Evolutionary conservation across 495 filamentous ascomycete species (phyloP), one percentile per base, ranked within the genome.

Genomic region (Neurospora africana): DNA sequence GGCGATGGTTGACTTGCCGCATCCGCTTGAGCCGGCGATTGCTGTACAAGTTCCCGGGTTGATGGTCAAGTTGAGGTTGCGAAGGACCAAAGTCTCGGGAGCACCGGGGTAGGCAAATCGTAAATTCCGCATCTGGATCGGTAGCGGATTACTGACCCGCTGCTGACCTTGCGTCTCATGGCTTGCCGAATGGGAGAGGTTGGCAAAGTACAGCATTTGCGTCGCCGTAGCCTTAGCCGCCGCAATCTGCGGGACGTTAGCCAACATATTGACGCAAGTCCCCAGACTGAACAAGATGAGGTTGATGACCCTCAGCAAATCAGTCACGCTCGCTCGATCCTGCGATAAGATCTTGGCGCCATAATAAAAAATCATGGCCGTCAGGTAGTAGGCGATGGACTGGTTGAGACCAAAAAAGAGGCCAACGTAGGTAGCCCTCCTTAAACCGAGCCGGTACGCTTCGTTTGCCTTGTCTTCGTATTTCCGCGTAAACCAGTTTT

Each of bases 1-100:
- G 1, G 90, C 87, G 53, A 98, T 87, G 1, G 96, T 98, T 17
- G 90, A 93, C 82, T 99, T 99, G 0, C 95, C 95, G 33, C 88
- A 91, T 0, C 96, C 96, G 0, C 94, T 97, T 5, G 87, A 79
- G 15, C 93, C 94, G 19, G 95, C 93, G 39, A 97, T 87, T 5
- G 92, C 93, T 4, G 88, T 91, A 72, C 86, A 90, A 0, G 85
- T 88, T 23, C 88, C 88, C 1, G 83, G 74, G 8, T 83, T 72
- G 71, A 97, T 86, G 1, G 74, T 80, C n/a, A 96, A 77, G 43
- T 83, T 88, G 65, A 96, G 77, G 61, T 87, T 79, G 15, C 82
- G 82, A 6, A 97, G 82, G 9, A 91, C 87, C 2, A 86, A 80
- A 5, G 75, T 77, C 3, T 82, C 79, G 0, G 86, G 85, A 0